Evolutionary conservation across 75 land plant genomes (phyloP), one percentile per base, ranked within the genome.

Genomic region (Chamaecyparis obtusa): DNA sequence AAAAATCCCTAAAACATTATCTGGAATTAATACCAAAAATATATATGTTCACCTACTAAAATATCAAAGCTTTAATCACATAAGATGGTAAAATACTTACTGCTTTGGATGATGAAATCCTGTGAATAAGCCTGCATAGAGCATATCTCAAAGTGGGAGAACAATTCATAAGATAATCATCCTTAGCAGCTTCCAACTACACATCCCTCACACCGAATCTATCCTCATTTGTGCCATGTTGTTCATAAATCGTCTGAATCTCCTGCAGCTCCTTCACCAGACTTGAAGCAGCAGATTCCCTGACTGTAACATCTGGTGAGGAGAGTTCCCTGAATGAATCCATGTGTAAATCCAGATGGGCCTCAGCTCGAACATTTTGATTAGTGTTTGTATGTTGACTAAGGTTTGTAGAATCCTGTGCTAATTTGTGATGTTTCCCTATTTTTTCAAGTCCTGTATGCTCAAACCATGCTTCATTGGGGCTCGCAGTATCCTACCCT

Each of bases 31-130:
- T 48, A 48, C 51, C 13, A 10, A 9, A 48, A 48, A 9, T 48
- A 48, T 48, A 48, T 9, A 48, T 48, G 13, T 48, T 48, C 13
- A 56, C 60, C 60, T 16, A 21, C 21, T 3, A 21, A 56, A 56
- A 56, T 56, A 19, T 56, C 60, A 56, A 56, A 56, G 60, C 60
- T 56, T 56, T 56, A 56, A 56, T 3, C 60, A 56, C 60, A 56
- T 56, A 3, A 15, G 60, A 56, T 17, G 60, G 21, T 21, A 46
- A 15, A 86, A 69, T 78, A 49, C 89, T 60, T 86, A 98, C 99
- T 93, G 94, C 97, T 77, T 96, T 93, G 17, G 99, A 96, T 0
- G 99, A 98, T 21, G 95, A 94, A 74, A 95, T 93, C 0, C 99
- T 99, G 51, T 96, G 96, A 83, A 98, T 92, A 83, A 98, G 99